phyloP scores from a whole-genome alignment of 148 eudicot species.

The Dysphania ambrosioides region DNA sequence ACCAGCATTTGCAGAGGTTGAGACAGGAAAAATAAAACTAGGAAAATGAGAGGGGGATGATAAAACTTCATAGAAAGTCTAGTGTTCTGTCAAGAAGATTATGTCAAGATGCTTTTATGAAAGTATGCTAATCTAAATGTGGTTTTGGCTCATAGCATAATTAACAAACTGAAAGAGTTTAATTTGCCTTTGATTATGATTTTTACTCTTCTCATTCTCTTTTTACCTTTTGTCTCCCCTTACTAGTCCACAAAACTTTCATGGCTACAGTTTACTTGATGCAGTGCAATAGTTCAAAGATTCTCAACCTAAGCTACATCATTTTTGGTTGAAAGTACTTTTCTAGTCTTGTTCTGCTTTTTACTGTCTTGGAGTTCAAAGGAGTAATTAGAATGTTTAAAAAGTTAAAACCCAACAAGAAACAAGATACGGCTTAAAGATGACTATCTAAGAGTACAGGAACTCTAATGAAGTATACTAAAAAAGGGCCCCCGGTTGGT shows the following conservation, averaged over 20 bases:
- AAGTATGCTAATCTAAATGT: slow-evolving; percentile 9
- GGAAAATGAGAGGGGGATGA: neutral
- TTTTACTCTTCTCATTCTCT: neutral
- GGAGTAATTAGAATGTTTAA: neutral
- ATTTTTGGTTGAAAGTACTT: slow-evolving; percentile 6
- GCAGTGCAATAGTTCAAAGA: slow-evolving; percentile 5
- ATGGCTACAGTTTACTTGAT: slow-evolving; percentile 7
- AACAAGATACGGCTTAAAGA: neutral
- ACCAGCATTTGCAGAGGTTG: slow-evolving; percentile 41
- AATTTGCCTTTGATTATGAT: slow-evolving; percentile 5
- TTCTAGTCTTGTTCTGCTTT: neutral
- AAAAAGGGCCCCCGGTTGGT: too few species aligned
- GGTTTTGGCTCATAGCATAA: slow-evolving; percentile 21
- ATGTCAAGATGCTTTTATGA: neutral
- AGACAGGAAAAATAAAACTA: neutral
- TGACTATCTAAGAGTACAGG: too few species aligned
- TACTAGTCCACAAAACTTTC: neutral
- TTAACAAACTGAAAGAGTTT: slow-evolving; percentile 13
- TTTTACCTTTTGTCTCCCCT: neutral
- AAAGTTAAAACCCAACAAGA: neutral
- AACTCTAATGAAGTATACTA: too few species aligned
- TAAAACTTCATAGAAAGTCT: neutral
- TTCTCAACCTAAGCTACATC: neutral
- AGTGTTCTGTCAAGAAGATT: neutral
- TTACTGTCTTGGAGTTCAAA: neutral